Evolutionary conservation across 352 stramenopile species (phyloP).

Genomic region (Phytophthora sp.): DNA sequence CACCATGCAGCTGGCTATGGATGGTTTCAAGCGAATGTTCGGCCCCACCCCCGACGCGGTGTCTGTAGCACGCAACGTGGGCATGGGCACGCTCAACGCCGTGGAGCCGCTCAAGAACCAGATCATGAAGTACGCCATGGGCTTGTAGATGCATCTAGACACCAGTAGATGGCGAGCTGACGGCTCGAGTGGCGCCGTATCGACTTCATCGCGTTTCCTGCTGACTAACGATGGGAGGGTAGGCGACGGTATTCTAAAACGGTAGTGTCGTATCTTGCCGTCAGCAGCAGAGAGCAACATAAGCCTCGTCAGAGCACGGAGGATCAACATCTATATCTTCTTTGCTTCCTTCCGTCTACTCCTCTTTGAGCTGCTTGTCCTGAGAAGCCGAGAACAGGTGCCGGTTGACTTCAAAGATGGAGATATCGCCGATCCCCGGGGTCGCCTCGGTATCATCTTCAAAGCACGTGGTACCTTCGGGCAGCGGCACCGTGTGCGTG

Average conservation of each 20-base stretch:
- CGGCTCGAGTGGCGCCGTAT: not conserved
- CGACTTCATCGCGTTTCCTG: not conserved
- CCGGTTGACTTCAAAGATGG: slow-evolving; percentile 74
- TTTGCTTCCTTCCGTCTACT: slow-evolving; percentile 17
- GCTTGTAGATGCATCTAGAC: slow-evolving; percentile 53
- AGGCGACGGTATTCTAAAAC: too few relatives aligned
- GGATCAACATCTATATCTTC: slow-evolving; percentile 30
- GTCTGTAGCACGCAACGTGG: slow-evolving; percentile 81
- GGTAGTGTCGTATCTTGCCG: slow-evolving; percentile 13
- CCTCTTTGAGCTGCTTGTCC: slow-evolving; percentile 30
- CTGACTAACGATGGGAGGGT: too few relatives aligned
- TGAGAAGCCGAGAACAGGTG: slow-evolving; percentile 48
- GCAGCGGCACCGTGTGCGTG: slow-evolving; percentile 65
- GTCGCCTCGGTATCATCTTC: slow-evolving; percentile 60
- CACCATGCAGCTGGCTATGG: slow-evolving; percentile 85
- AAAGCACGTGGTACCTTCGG: slow-evolving; percentile 48
- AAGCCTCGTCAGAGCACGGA: slow-evolving; percentile 27
- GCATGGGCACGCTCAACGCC: slow-evolving; percentile 88
- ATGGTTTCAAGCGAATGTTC: slow-evolving; percentile 91
- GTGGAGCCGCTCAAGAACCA: slow-evolving; percentile 89
- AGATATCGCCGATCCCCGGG: slow-evolving; percentile 78
- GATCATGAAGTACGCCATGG: slow-evolving; percentile 91
- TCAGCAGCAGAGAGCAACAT: slow-evolving; percentile 20
- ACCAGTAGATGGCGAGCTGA: slow-evolving; percentile 22
- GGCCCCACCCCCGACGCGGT: slow-evolving; percentile 73